Percentiles rank a stretch among this genome's conserved stretches.
These are phyloP conservation scores for Coccomyxa subellipsoidea DNA, from an alignment of 163 green algal genomes.

Conservation along the genomic window DNA sequence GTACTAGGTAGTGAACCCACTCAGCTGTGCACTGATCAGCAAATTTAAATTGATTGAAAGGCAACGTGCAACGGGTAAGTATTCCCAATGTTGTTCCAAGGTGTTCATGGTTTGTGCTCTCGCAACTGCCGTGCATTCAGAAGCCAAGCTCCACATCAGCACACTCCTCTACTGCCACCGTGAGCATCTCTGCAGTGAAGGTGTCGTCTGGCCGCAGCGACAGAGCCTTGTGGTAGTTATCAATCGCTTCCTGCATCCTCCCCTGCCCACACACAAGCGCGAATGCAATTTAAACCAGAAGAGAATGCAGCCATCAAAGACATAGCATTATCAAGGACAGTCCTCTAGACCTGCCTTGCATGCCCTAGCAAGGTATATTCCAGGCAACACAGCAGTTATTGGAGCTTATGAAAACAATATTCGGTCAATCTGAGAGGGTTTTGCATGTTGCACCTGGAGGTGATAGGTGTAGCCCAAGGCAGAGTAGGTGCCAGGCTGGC, in stretches of 20 bases:
- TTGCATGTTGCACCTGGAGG: constrained; percentile 42
- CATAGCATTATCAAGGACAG: no score
- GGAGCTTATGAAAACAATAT: no score
- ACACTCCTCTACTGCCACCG: constrained; percentile 67
- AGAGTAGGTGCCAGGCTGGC: constrained; percentile 60
- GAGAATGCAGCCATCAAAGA: no score
- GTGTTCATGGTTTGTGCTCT: background rate
- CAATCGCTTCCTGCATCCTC: constrained; percentile 56
- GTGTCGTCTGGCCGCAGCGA: constrained; percentile 71
- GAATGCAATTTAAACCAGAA: background rate
- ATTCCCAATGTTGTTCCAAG: background rate
- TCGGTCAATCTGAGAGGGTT: background rate
- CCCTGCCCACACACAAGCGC: constrained; percentile 14
- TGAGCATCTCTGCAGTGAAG: constrained; percentile 84
- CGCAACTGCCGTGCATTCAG: background rate
- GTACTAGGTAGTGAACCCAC: no score
- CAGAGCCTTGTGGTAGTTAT: constrained; percentile 89
- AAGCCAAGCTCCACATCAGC: background rate
- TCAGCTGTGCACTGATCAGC: no score
- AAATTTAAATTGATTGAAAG: no score
- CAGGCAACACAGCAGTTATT: no score
- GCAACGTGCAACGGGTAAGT: no score
- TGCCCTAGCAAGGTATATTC: no score
- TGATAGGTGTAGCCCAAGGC: constrained; percentile 88
- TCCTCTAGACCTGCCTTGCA: no score